Conservation (phyloP, 192 early-diverging fungal species). For the Radiomyces spectabilis region DNA sequence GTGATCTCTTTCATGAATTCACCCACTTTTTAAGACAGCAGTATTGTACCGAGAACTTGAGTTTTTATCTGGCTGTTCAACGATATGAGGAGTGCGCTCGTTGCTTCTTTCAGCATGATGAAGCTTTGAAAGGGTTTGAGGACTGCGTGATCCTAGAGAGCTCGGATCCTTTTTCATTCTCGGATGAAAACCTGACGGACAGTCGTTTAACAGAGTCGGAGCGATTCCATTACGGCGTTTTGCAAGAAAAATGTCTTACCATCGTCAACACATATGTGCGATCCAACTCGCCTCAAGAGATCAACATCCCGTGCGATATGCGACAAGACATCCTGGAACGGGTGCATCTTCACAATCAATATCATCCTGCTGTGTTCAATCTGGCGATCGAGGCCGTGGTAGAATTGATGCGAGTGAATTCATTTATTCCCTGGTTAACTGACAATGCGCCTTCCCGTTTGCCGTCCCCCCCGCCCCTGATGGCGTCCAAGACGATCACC, state of each 20-base stretch:
- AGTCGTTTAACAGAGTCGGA: too few relatives aligned
- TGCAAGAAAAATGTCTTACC: background rate
- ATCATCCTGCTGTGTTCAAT: conserved; percentile 10
- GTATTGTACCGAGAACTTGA: conserved; percentile 30
- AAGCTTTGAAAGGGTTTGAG: too few relatives aligned
- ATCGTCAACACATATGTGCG: conserved; percentile 13
- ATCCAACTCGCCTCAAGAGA: conserved; percentile 21
- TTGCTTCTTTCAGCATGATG: too few relatives aligned
- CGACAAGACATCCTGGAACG: conserved; percentile 13
- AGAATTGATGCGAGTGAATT: conserved; percentile 25
- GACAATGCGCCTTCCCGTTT: background rate
- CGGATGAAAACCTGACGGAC: background rate
- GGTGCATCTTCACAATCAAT: background rate
- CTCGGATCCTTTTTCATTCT: too few relatives aligned
- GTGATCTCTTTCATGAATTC: conserved; percentile 5
- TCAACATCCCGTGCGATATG: conserved; percentile 29
- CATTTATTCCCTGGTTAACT: conserved; percentile 22
- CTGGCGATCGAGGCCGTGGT: conserved; percentile 8
- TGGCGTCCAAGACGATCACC: background rate
- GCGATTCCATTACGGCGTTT: background rate
- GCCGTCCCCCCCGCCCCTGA: background rate
- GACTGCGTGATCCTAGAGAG: too few relatives aligned
- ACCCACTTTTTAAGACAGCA: conserved; percentile 16
- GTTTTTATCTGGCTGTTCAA: conserved; percentile 28
- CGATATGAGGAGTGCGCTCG: conserved; percentile 15